Percentiles rank a stretch among this genome's conserved stretches.
Conservation (phyloP, 2,329 filamentous ascomycete species). For the Aspergillus brunneoviolaceus region DNA sequence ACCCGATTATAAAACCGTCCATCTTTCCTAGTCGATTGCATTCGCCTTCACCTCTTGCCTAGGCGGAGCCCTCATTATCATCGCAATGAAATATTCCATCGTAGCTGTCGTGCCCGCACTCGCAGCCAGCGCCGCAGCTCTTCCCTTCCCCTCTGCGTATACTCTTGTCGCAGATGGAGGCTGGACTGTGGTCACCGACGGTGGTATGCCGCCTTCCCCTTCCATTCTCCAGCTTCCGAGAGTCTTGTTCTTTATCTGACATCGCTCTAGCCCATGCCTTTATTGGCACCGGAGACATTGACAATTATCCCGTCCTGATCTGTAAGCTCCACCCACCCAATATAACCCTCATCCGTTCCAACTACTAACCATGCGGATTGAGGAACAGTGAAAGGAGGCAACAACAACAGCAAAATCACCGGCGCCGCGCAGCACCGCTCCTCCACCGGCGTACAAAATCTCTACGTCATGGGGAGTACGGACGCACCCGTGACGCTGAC, state of each 20-base stretch:
- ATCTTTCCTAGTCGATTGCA: not conserved
- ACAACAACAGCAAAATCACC: not conserved
- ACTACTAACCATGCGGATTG: not conserved
- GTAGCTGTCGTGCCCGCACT: not conserved
- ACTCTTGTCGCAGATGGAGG: constrained; percentile 5
- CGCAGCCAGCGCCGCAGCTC: not conserved
- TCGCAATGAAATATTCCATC: not conserved
- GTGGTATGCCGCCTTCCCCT: not conserved
- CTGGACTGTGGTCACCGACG: constrained; percentile 1
- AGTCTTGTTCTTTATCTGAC: not conserved
- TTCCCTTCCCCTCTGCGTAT: not conserved
- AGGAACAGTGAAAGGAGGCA: not conserved
- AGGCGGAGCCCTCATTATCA: not conserved
- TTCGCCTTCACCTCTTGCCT: not conserved
- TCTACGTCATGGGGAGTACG: not conserved
- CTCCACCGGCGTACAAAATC: not conserved
- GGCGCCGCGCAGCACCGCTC: not conserved
- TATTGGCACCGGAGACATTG: constrained; percentile 2
- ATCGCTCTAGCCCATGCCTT: not conserved
- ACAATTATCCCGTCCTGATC: constrained; percentile 3
- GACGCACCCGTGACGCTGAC: not conserved
- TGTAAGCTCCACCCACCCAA: not conserved
- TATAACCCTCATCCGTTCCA: not conserved
- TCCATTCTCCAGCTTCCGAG: not conserved
- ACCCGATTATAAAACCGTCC: not conserved